Evolutionary conservation across 306 rosid species (phyloP).

Genomic region (Vachellia pachyceras): DNA sequence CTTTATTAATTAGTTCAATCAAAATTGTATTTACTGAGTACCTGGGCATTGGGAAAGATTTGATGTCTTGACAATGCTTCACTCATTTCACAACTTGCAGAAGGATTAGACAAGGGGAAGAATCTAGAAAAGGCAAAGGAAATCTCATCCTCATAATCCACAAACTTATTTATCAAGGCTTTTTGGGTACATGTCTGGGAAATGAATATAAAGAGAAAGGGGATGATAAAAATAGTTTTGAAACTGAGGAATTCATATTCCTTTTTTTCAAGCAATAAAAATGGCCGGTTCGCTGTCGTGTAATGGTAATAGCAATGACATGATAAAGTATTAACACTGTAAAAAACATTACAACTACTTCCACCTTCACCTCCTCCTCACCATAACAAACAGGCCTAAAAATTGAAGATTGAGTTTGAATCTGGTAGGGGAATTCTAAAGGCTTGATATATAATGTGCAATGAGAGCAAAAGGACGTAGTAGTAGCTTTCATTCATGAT

Average conservation of each 20-base stretch:
- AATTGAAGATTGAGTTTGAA: background rate
- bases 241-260: background rate
- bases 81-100: background rate
- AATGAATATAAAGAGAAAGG: background rate
- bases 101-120: background rate
- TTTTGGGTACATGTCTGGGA: background rate
- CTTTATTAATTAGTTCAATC: background rate
- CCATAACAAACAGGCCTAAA: too few relatives aligned
- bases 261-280: too few relatives aligned
- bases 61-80: constrained; percentile 5
- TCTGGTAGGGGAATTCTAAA: constrained; percentile 11
- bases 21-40: background rate
- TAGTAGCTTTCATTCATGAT: background rate
- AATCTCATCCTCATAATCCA: background rate
- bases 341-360: too few relatives aligned
- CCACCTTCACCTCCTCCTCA: too few relatives aligned
- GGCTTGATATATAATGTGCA: background rate
- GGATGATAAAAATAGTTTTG: background rate
- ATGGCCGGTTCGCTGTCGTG: background rate
- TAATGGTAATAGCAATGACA: background rate
- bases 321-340: background rate
- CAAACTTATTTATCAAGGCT: background rate
- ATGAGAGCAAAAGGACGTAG: background rate
- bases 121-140: background rate
- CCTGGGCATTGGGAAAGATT: background rate